Evolutionary conservation across 2,329 filamentous ascomycete genomes (phyloP), one percentile per base, ranked within the genome.

Genomic region (Colletotrichum sp.): DNA sequence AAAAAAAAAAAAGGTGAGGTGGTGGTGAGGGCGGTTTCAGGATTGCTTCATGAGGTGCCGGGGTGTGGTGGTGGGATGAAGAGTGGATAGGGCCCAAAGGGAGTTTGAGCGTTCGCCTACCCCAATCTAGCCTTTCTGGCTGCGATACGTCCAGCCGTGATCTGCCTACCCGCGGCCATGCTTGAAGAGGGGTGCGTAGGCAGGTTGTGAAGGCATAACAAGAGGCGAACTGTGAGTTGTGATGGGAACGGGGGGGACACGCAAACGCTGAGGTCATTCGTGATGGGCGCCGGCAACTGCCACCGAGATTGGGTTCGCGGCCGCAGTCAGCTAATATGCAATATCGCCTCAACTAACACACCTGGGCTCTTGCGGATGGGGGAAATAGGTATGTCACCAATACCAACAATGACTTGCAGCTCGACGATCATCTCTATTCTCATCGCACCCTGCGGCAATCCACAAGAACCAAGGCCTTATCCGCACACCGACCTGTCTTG

Each of bases 31-130:
- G 68, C 76, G 74, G 85, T 87, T 87, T 86, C 85, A 87, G 82
- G 80, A 82, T 80, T 86, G 85, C 85, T 84, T 87, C 85, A 87
- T 79, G 79, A 79, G 72, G 70, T 77, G 78, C 79, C 62, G 75
- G 77, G 77, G 76, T 39, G 77, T 39, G 77, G 70, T 74, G 70
- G 65, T 66, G 71, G 66, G 24, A 74, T 73, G 68, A 49, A 68
- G 63, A 16, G 57, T 64, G 69, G 63, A 67, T 63, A 57, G 55
- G 44, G 67, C 66, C 34, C 59, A 60, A 66, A 75, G 18, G 44
- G 57, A 60, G 67, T 59, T 59, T 64, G 59, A 74, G 66, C 72
- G 49, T 30, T 49, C 28, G 32, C 21, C 26, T 65, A 65, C 36
- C 62, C 39, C 62, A 39, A 39, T 44, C 32, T 24, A 63, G 60